Evolutionary conservation across 106 monocot species (phyloP), one percentile per base, ranked within the genome.

Genomic region (Acanthochlamys bracteata): DNA sequence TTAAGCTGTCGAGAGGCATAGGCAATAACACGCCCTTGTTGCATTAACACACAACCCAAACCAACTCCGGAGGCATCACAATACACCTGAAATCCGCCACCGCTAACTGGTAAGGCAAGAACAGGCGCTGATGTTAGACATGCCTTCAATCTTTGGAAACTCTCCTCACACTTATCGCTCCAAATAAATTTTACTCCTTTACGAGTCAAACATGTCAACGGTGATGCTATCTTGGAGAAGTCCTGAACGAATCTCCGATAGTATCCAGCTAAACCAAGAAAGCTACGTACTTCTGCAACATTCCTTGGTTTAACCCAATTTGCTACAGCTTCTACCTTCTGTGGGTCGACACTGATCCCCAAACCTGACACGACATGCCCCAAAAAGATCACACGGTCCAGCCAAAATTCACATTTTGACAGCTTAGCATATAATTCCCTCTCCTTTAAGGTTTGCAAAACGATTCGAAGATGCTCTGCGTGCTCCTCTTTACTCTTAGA

Each of bases 401-500:
- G 4, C 63, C 63, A 41, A 63, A 63, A 63, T 42, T 63, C 63
- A 63, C 63, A 66, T 19, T 53, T 66, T 10, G 33, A 33, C 33
- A 33, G n/a, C 33, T n/a, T n/a, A 33, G 33, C 33, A 33, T 33
- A 33, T 33, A 11, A n/a, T 2, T 41, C 6, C 33, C 23, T 55
- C 4, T 39, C 40, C 33, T 33, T 33, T 33, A 33, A 33, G 33
- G 33, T 33, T 33, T 33, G 33, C 33, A 33, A 33, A 33, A 33
- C 33, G 33, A 33, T 33, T 33, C n/a, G 33, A 33, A 33, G 33
- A 33, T 33, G 33, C 33, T 33, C 33, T n/a, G 33, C 33, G 33
- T 33, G 33, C 33, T 33, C 33, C 33, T 33, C 33, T 33, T 33
- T 33, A 33, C 7, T 56, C 41, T 15, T 7, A 8, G 40, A 63